Conservation (phyloP, 257 asterid genomes). For the Ilex asprella region DNA sequence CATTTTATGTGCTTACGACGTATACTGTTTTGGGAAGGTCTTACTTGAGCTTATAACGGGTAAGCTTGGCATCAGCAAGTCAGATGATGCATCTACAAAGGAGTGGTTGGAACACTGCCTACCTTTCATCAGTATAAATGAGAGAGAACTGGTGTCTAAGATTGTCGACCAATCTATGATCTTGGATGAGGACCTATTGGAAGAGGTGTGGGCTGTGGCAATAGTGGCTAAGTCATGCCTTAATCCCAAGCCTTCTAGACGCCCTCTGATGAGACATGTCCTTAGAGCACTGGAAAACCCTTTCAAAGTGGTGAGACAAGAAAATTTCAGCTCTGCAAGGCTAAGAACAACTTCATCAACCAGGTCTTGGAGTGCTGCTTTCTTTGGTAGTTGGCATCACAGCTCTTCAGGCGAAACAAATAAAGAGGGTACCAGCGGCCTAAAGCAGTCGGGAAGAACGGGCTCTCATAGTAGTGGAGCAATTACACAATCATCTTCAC, state of each 20-base stretch:
- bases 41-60: slow-evolving; percentile 70
- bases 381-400: slow-evolving; percentile 50
- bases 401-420: slow-evolving; percentile 48
- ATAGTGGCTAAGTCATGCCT: slow-evolving; percentile 65
- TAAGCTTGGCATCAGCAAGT: slow-evolving; percentile 38
- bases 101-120: slow-evolving; percentile 45
- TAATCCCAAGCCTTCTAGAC: slow-evolving; percentile 47
- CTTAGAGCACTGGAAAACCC: slow-evolving; percentile 68
- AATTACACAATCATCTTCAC: slow-evolving; percentile 41
- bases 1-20: slow-evolving; percentile 44
- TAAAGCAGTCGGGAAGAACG: slow-evolving; percentile 35
- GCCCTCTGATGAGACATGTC: slow-evolving; percentile 57
- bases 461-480: slow-evolving; percentile 57
- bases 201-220: slow-evolving; percentile 71
- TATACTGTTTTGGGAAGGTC: slow-evolving; percentile 64
- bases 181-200: slow-evolving; percentile 58
- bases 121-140: slow-evolving; percentile 35
- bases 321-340: slow-evolving; percentile 38
- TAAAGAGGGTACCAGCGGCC: slow-evolving; percentile 33
- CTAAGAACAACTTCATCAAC: slow-evolving; percentile 38
- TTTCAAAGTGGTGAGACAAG: slow-evolving; percentile 59
- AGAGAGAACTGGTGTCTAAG: slow-evolving; percentile 38
- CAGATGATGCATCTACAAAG: slow-evolving; percentile 29
- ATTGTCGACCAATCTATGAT: slow-evolving; percentile 53
- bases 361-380: slow-evolving; percentile 46